Base-by-base conservation (phyloP, 1,139 yeast species). In the Zygoascus hellenicus region DNA sequence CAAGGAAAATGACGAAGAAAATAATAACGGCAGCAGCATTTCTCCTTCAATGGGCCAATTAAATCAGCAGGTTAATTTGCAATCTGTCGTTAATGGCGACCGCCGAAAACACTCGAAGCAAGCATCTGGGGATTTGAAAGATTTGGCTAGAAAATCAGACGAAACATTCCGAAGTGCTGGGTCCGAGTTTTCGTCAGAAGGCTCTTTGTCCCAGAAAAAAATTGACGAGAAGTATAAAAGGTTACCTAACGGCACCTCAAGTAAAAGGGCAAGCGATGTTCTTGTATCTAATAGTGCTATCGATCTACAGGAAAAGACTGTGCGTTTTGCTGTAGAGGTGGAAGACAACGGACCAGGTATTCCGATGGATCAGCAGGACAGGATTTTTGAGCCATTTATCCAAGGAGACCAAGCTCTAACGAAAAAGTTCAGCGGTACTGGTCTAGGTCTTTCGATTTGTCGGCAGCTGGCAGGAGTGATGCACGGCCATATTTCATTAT, bases 381-480 rank as follows among this genome's bases (percentile, higher is more conserved):
- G 83, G 54, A 92, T 92, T 1, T 92, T 92, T 67, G 97, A 92
- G 61, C 97, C 97, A 2, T 92, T 92, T 69, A 88, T 88, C 30
- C 98, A 90, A 67, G 97, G 97, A 39, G 97, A 92, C 60, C 97
- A 90, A 65, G 89, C 97, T 0, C 73, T 90, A 34, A 84, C 95
- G 2, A 74, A 96, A 63, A 86, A 90, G 47, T 85, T 86, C 62
- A 96, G 97, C 49, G 98, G 98, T 56, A 89, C 97, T 0, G 98
- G 98, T 7, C 72, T 92, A 47, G 98, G 98, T 1, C 74, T 92
- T 43, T 87, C 96, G 0, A 90, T 92, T 62, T 90, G 97, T 65
- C 76, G 90, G 51, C 97, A 92, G 66, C 74, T 92, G 52, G 95
- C 96, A 1, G 78, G 77, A 33, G 81, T 90, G 81, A 87, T 90